phyloP scores from a whole-genome alignment of 1,139 yeast species.

The Yamadazyma dendronema region DNA sequence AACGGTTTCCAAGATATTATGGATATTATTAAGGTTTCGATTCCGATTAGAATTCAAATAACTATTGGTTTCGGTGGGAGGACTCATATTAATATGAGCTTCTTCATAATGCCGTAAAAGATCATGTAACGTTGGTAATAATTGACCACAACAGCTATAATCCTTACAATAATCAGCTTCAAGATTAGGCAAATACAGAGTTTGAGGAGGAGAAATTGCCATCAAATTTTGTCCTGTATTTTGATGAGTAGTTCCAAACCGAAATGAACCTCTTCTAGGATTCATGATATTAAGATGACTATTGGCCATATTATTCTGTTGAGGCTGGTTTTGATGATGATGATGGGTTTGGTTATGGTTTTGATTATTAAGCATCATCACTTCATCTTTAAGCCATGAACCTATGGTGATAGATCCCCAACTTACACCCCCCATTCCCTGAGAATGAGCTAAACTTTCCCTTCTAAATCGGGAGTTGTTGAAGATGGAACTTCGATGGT shows the following conservation, averaged over 20 bases:
- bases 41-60: conserved; percentile 34
- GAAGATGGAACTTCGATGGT: conserved; percentile 44
- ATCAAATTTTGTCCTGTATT: conserved; percentile 19
- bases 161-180: conserved; percentile 97
- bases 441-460: conserved; percentile 92
- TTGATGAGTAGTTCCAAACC: conserved; percentile 18
- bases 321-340: conserved; percentile 14
- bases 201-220: conserved; percentile 66
- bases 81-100: conserved; percentile 82
- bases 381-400: conserved; percentile 94
- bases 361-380: conserved; percentile 47
- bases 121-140: conserved; percentile 90
- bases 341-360: conserved; percentile 12
- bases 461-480: conserved; percentile 53
- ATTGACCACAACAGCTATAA: conserved; percentile 92
- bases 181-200: conserved; percentile 82
- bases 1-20: conserved; percentile 65
- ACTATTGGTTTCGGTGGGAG: conserved; percentile 46
- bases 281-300: conserved; percentile 32
- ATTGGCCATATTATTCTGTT: conserved; percentile 14
- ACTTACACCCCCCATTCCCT: conserved; percentile 97
- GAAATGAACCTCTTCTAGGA: conserved; percentile 45
- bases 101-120: conserved; percentile 93
- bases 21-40: conserved; percentile 40
- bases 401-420: conserved; percentile 97